Conservation (phyloP, 768 basidiomycete species). For the Macrolepiota albuminosa region DNA sequence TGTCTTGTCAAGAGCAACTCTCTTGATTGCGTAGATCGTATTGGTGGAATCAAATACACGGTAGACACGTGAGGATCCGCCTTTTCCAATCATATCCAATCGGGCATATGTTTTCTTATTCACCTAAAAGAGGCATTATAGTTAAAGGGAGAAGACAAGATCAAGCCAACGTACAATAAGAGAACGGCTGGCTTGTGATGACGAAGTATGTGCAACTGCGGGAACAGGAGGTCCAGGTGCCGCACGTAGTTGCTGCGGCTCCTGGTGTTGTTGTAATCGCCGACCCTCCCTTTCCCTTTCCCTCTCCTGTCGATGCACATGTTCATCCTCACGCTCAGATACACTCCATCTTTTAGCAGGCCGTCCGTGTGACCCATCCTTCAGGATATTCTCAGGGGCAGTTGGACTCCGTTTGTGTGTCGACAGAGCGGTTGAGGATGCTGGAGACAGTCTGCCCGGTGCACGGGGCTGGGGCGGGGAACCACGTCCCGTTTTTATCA, state of each 20-base stretch:
- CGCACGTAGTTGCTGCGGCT: constrained; percentile 25
- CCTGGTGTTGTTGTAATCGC: constrained; percentile 26
- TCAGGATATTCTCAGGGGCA: constrained; percentile 41
- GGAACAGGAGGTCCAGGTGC: constrained; percentile 32
- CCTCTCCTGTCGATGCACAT: constrained; percentile 27
- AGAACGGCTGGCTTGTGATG: constrained; percentile 35
- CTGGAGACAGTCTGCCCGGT: constrained; percentile 13
- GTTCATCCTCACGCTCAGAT: constrained; percentile 33
- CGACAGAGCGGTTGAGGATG: constrained; percentile 23
- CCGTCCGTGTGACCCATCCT: constrained; percentile 5
- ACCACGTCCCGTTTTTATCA: constrained; percentile 22
- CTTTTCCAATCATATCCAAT: constrained; percentile 86
- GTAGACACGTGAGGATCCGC: constrained; percentile 94
- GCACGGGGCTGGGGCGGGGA: constrained; percentile 25
- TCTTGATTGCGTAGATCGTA: constrained; percentile 88
- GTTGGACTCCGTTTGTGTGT: constrained; percentile 69
- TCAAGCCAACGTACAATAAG: constrained; percentile 29
- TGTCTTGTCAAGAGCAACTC: constrained; percentile 84
- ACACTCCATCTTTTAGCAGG: constrained; percentile 30
- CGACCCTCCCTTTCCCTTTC: constrained; percentile 27
- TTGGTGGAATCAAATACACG: constrained; percentile 75
- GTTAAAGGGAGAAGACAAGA: not conserved
- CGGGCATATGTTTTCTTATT: constrained; percentile 83
- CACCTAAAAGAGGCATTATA: constrained; percentile 36
- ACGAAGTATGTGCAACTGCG: constrained; percentile 21